Evolutionary conservation across 257 asterid species (phyloP), one percentile per base, ranked within the genome.

Genomic region (Solanum neorickii): DNA sequence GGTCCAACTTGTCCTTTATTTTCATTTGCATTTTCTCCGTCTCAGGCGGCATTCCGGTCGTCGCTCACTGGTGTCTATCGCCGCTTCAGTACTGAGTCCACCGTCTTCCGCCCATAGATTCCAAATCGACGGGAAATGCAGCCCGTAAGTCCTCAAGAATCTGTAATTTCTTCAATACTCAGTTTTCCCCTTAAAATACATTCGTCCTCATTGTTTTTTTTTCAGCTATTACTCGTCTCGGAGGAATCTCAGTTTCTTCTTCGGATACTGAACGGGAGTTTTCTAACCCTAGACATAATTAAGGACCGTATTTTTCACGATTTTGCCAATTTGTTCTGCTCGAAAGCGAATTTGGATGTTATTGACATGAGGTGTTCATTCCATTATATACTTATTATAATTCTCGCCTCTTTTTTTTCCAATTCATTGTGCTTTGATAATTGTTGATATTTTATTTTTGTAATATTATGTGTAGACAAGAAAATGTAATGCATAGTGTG

Each of bases 191-290:
- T 33, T 70, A 31, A 37, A 20, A 37, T 73, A 12, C 52, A 37
- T 39, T 74, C 5, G 2, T 23, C 31, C 82, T 74, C 52, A 37
- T 7, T 77, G 4, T 39, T 74, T 39, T n/a, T 72, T 59, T 39
- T 69, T 2, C 94, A 95, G 95, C 88, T 92, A 49, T 82, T 92
- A 83, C 87, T 93, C 12, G 91, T 95, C 27, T 80, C 91, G 29
- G 97, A 92, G 86, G 95, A 94, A 89, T 91, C 98, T 37, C 88
- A 89, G 86, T 46, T 94, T 86, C 89, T 95, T 75, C 86, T 93
- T 74, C 93, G 97, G 62, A 86, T 94, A 41, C 66, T 94, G 82
- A 93, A 90, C 75, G 93, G 92, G 77, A 90, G 96, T 92, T 90
- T 92, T 72, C 96, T 91, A 76, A 86, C 93, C 33, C 72, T 94